These are phyloP conservation scores for Sparassis latifolia DNA, from an alignment of 1,284 basidiomycete species.

Conservation along the genomic window DNA sequence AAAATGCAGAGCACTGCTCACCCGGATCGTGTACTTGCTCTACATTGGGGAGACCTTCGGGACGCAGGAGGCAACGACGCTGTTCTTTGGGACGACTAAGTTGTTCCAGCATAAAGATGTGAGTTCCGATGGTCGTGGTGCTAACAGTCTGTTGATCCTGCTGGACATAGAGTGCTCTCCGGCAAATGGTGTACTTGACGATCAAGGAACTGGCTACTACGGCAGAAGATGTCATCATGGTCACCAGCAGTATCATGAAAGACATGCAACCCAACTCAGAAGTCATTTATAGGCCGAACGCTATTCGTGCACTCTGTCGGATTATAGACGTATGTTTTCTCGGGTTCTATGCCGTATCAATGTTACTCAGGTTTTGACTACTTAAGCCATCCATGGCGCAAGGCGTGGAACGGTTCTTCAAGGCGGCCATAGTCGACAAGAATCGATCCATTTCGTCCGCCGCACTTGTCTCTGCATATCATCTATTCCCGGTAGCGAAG, in stretches of 20 bases:
- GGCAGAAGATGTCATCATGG: conserved; percentile 99
- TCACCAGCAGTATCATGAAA: conserved; percentile 99
- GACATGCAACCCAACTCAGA: conserved; percentile 99
- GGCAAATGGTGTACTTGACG: conserved; percentile 97
- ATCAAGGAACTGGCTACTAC: conserved; percentile 96
- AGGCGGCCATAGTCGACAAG: conserved; percentile 97
- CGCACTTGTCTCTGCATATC: conserved; percentile 95
- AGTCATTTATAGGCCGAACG: conserved; percentile 97
- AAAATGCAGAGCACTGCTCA: conserved; percentile 95
- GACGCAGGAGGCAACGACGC: conserved; percentile 92
- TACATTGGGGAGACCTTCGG: conserved; percentile 95
- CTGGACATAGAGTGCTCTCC: conserved; percentile 73
- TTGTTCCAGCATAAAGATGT: conserved; percentile 99
- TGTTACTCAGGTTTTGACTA: neutral
- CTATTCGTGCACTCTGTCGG: conserved; percentile 92
- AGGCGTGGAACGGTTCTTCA: conserved; percentile 98
- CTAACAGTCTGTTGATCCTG: conserved; percentile 2
- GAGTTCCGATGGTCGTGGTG: conserved; percentile 30
- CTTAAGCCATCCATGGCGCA: conserved; percentile 91
- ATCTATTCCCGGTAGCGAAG: conserved; percentile 89
- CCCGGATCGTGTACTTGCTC: conserved; percentile 93
- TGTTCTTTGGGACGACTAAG: conserved; percentile 99
- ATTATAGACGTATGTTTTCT: conserved; percentile 88
- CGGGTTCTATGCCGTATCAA: neutral
- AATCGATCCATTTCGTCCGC: conserved; percentile 95